A percentile compares a stretch with the other conserved stretches of the same genome.
Evolutionary conservation across 768 basidiomycete species (phyloP).

Genomic region (Paxillus rubicundulus): DNA sequence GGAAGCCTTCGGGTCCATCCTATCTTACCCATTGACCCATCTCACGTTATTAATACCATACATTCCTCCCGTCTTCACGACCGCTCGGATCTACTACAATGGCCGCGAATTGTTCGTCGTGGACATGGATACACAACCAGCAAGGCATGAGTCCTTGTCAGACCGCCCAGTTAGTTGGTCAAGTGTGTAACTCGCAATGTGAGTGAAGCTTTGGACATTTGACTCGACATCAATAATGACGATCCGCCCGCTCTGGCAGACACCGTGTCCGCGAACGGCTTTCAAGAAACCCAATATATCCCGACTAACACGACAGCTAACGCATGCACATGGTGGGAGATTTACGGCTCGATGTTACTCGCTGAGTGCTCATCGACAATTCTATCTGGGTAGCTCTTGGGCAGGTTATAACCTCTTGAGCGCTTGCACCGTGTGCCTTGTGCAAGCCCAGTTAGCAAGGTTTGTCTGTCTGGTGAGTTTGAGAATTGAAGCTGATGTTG

Average conservation of each 20-base stretch:
- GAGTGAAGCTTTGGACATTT: not conserved
- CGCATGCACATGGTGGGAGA: conserved; percentile 24
- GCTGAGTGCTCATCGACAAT: not conserved
- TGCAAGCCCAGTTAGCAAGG: conserved; percentile 12
- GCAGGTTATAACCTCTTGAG: conserved; percentile 31
- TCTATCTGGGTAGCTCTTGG: conserved; percentile 21
- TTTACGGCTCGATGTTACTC: not conserved
- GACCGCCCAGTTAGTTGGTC: conserved; percentile 16
- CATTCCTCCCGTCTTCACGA: not conserved
- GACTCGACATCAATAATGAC: not conserved
- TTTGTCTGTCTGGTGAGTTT: not conserved
- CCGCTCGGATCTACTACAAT: not conserved
- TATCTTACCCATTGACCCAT: not conserved
- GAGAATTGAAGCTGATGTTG: conserved; percentile 1
- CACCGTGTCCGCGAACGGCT: conserved; percentile 9
- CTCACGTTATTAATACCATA: no score
- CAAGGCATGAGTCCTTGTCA: conserved; percentile 12
- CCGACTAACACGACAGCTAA: conserved; percentile 17
- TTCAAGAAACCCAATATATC: conserved; percentile 17
- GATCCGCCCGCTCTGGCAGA: conserved; percentile 6
- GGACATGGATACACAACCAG: conserved; percentile 11
- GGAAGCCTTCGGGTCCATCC: not conserved
- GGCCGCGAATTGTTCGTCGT: conserved; percentile 9
- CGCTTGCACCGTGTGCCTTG: conserved; percentile 22
- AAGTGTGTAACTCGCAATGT: conserved; percentile 17